These are phyloP conservation scores for Colletotrichum tropicicola DNA, from an alignment of 2,329 filamentous ascomycete species.

Conservation along the genomic window DNA sequence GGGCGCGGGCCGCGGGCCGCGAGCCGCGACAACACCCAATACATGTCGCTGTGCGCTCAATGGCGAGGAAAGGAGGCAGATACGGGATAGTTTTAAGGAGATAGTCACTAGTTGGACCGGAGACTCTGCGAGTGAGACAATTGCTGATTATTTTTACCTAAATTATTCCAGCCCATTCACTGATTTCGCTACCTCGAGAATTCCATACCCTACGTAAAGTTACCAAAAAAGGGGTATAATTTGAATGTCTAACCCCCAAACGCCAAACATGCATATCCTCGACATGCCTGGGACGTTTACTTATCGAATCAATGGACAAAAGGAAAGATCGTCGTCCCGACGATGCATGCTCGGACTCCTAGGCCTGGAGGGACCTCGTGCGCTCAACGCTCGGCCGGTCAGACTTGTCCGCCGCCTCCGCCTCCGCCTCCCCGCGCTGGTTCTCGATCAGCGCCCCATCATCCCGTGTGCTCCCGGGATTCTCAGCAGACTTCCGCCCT, in stretches of 20 bases:
- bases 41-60: no score
- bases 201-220: neutral
- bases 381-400: slow-evolving; percentile 15
- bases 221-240: slow-evolving; percentile 8
- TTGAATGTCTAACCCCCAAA: slow-evolving; percentile 11
- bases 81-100: no score
- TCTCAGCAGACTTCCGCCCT: slow-evolving; percentile 6
- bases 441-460: slow-evolving; percentile 16
- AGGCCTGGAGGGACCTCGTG: slow-evolving; percentile 12
- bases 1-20: no score
- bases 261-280: neutral
- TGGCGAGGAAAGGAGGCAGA: no score
- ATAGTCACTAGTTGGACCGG: no score
- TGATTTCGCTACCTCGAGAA: neutral
- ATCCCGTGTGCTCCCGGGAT: neutral
- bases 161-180: neutral
- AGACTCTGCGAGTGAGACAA: neutral
- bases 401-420: neutral
- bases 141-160: neutral
- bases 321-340: neutral
- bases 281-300: neutral
- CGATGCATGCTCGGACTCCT: neutral
- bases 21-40: no score
- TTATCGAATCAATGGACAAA: neutral
- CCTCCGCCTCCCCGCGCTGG: slow-evolving; percentile 1